A percentile compares a stretch with the other conserved stretches of the same genome.
Evolutionary conservation across 148 eudicot genomes (phyloP).

Genomic region (Dysphania ambrosioides): DNA sequence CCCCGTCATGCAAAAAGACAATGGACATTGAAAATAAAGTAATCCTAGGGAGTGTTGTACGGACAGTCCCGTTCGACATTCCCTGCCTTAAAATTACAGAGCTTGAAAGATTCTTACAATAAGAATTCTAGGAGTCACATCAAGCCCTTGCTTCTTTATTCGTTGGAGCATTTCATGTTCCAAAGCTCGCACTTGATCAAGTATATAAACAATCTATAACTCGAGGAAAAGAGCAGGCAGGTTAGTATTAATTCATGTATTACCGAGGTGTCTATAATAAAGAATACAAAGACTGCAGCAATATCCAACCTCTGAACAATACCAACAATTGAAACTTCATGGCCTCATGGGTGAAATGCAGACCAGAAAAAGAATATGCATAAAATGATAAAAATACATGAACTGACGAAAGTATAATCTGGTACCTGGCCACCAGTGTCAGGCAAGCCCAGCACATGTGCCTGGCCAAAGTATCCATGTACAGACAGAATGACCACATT

Average conservation of each 20-base stretch:
- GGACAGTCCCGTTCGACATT: too few species aligned
- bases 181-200: slow-evolving; percentile 96
- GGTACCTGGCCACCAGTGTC: slow-evolving; percentile 99
- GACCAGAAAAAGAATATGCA: background rate
- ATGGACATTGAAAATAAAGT: background rate
- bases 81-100: background rate
- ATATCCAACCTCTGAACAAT: background rate
- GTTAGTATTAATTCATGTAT: background rate
- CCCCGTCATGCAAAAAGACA: background rate
- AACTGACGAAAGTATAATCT: background rate
- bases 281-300: background rate
- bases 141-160: slow-evolving; percentile 75
- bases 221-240: background rate
- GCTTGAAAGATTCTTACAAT: slow-evolving; percentile 44
- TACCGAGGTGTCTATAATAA: background rate
- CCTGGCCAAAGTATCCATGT: slow-evolving; percentile 98
- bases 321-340: background rate
- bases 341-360: background rate
- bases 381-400: background rate
- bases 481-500: slow-evolving; percentile 81
- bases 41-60: background rate
- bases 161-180: slow-evolving; percentile 79
- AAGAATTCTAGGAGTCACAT: slow-evolving; percentile 73
- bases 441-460: slow-evolving; percentile 95
- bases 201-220: slow-evolving; percentile 81